phyloP scores from a whole-genome alignment of 2,329 filamentous ascomycete species.

The Fusarium pseudograminearum region DNA sequence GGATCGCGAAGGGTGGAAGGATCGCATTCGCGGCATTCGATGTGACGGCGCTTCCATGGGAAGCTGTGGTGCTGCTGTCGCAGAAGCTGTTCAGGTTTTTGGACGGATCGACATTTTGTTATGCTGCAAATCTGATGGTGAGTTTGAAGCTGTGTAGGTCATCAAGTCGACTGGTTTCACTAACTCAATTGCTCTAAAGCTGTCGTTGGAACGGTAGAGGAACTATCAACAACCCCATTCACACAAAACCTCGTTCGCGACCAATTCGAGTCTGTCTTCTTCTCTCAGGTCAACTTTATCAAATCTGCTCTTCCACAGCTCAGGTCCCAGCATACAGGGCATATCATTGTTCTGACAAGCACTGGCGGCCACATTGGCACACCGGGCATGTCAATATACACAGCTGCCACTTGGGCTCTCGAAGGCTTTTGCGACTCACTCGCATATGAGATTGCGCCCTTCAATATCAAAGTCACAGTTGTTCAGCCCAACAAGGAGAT shows the following conservation, averaged over 20 bases:
- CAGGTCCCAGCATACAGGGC: constrained; percentile 82
- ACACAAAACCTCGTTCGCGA: constrained; percentile 85
- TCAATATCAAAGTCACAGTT: constrained; percentile 96
- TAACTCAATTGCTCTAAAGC: constrained; percentile 61
- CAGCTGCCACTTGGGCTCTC: constrained; percentile 91
- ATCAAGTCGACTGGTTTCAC: background rate
- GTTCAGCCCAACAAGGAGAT: constrained; percentile 97
- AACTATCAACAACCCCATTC: constrained; percentile 78
- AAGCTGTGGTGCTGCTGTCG: constrained; percentile 86
- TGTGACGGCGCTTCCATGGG: constrained; percentile 72
- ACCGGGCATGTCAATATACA: constrained; percentile 90
- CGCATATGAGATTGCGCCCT: constrained; percentile 95
- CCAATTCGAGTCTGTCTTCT: constrained; percentile 95
- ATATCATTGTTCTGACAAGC: constrained; percentile 90
- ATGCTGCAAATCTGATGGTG: constrained; percentile 89
- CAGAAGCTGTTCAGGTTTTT: constrained; percentile 86
- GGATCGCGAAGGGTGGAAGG: constrained; percentile 81
- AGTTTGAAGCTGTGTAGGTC: constrained; percentile 24
- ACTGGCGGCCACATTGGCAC: constrained; percentile 94
- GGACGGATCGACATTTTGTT: constrained; percentile 90
- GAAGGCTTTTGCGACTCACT: constrained; percentile 97
- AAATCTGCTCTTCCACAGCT: constrained; percentile 86
- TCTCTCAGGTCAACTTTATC: constrained; percentile 95
- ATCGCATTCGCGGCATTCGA: constrained; percentile 75
- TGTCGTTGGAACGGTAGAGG: constrained; percentile 90